A percentile compares a stretch with the other conserved stretches of the same genome.
These are phyloP conservation scores for Letharia columbiana DNA, from an alignment of 495 filamentous ascomycete species.

Conservation along the genomic window DNA sequence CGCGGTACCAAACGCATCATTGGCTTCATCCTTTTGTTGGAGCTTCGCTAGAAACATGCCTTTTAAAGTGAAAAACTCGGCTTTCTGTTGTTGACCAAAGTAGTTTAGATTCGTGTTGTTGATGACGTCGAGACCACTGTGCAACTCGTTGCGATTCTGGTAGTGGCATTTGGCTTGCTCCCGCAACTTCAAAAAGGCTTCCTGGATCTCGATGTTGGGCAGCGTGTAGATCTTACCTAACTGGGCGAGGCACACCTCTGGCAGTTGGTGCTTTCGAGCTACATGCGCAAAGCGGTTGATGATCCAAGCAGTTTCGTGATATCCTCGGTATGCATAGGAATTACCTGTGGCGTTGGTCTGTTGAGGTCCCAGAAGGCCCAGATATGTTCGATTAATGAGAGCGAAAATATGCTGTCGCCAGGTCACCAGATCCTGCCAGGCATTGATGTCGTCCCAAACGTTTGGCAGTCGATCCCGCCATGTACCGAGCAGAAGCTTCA, in stretches of 20 bases:
- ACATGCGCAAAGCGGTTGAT: slow-evolving; percentile 99
- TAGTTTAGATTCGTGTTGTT: slow-evolving; percentile 99
- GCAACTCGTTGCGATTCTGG: slow-evolving; percentile 85
- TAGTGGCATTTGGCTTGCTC: slow-evolving; percentile 99
- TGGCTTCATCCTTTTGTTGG: slow-evolving; percentile 76
- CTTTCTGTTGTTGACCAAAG: slow-evolving; percentile 91
- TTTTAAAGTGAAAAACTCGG: slow-evolving; percentile 98
- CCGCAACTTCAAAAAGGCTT: slow-evolving; percentile 92
- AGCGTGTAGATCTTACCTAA: slow-evolving; percentile 96
- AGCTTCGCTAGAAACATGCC: slow-evolving; percentile 98
- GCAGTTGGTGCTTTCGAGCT: slow-evolving; percentile 90
- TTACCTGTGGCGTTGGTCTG: slow-evolving; percentile 70
- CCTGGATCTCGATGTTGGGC: slow-evolving; percentile 98
- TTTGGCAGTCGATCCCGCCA: slow-evolving; percentile 96
- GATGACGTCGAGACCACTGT: slow-evolving; percentile 89
- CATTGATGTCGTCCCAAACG: slow-evolving; percentile 98
- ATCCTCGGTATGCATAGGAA: slow-evolving; percentile 92
- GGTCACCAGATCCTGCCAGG: slow-evolving; percentile 97
- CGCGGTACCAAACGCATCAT: slow-evolving; percentile 87
- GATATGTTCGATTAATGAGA: slow-evolving; percentile 89
- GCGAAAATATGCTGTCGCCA: slow-evolving; percentile 99
- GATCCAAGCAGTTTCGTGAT: slow-evolving; percentile 99
- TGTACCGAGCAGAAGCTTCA: slow-evolving; percentile 86
- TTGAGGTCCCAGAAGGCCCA: slow-evolving; percentile 72
- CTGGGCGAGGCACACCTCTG: slow-evolving; percentile 94